Percentiles rank a stretch among this genome's conserved stretches.
phyloP scores from a whole-genome alignment of 257 asterid genomes.

The Rehmannia glutinosa region DNA sequence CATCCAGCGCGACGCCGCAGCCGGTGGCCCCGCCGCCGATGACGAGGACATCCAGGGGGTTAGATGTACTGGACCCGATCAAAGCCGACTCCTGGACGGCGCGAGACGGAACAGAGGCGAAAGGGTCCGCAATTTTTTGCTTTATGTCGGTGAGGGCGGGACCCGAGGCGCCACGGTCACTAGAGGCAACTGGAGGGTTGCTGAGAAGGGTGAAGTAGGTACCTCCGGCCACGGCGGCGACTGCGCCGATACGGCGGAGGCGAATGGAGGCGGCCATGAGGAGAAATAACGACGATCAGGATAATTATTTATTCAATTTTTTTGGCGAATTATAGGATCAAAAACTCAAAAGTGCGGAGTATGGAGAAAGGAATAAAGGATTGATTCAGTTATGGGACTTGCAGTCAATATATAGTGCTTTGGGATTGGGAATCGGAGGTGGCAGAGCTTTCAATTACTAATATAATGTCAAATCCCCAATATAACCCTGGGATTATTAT shows the following conservation, averaged over 20 bases:
- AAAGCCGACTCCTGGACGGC: slow-evolving; percentile 68
- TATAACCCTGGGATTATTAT: neutral
- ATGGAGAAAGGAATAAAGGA: slow-evolving; percentile 24
- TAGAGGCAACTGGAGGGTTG: slow-evolving; percentile 52
- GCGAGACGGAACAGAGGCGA: slow-evolving; percentile 62
- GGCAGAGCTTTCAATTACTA: neutral
- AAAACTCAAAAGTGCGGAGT: neutral
- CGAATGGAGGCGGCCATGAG: slow-evolving; percentile 60
- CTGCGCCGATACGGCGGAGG: slow-evolving; percentile 72
- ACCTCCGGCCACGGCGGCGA: slow-evolving; percentile 65
- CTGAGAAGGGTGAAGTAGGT: slow-evolving; percentile 46
- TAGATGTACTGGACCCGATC: slow-evolving; percentile 48
- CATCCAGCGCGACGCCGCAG: slow-evolving; percentile 90
- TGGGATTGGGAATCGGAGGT: slow-evolving; percentile 32
- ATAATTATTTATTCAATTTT: neutral
- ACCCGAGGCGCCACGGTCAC: slow-evolving; percentile 49
- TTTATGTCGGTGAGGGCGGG: slow-evolving; percentile 36
- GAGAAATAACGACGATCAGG: slow-evolving; percentile 5
- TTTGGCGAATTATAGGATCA: slow-evolving; percentile 12
- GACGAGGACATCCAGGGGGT: slow-evolving; percentile 91
- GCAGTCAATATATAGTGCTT: slow-evolving; percentile 10
- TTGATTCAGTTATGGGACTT: slow-evolving; percentile 37
- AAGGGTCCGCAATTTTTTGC: slow-evolving; percentile 59
- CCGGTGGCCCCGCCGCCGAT: slow-evolving; percentile 99
- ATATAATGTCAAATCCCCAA: neutral